Evolutionary conservation across 1,139 yeast genomes (phyloP), one percentile per base, ranked within the genome.

Genomic region (Tardiomyces depauwii): DNA sequence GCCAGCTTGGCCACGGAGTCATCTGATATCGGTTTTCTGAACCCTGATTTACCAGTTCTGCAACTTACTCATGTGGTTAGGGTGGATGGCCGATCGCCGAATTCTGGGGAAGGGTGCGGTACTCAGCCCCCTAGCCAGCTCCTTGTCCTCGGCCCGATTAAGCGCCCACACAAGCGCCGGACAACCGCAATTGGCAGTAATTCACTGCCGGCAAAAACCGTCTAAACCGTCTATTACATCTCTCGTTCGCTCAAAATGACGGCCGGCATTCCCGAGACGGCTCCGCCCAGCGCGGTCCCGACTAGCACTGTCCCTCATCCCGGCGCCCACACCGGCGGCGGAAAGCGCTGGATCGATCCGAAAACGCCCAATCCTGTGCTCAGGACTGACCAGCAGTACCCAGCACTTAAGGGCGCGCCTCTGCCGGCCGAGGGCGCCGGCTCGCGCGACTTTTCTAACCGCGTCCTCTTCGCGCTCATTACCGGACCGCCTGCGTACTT

Each of bases 371-470:
- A 40, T 19, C 32, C 27, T 12, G 42, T 40, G 5, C 21, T 27
- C 36, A 16, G 18, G 33, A 33, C 32, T 21, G 42, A 21, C 21
- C 2, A 9, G 21, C 25, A 27, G 39, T 67, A 55, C 45, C 94
- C 95, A 36, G 70, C 93, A 11, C 87, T 87, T 61, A 77, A 82
- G 57, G 88, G 88, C 63, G 95, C 93, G 11, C 89, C 89, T 19
- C 71, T 86, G 53, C 88, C 95, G 38, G 96, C 95, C 7, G 96
- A 87, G 63, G 96, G 96, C 41, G 87, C 95, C 7, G 89, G 95
- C 27, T 73, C 88, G 40, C 79, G 78, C 59, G 77, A 80, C 56
- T 87, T 88, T 67, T 76, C 78, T 65, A 88, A 87, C 66, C 58
- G 61, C 54, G 64, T 76, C n/a, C 62, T 87, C 53, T 49, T 73